Base-by-base conservation (phyloP, 306 rosid species). In the Dalbergia oliveri region DNA sequence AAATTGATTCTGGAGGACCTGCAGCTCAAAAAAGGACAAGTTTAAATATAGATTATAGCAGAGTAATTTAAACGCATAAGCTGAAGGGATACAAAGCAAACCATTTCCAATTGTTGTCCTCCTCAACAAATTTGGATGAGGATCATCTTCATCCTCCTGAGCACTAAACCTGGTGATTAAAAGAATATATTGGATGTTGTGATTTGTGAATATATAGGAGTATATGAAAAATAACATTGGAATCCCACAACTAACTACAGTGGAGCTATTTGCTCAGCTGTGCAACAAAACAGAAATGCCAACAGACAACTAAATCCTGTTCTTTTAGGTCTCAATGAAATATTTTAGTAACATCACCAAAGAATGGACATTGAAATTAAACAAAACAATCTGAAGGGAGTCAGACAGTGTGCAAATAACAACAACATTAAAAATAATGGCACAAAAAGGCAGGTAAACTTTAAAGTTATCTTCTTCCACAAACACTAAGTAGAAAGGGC, bases 61-160 rank as follows among this genome's bases (percentile, higher is more conserved):
- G 66, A 75, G 45, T 64, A 79, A 51, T 66, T 41, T 74, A 80
- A 69, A 35, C 79, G 21, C 70, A 84, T 73, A 41, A 72, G 76
- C 50, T 13, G 51, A 45, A 85, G 64, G 47, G 71, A 83, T 51
- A 60, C 44, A 80, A 77, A 87, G 61, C 54, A 26, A 53, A 95
- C 98, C 99, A 82, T 93, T 93, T 88, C 99, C 99, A 75, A 95
- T 90, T 16, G 99, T 95, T 60, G 98, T 95, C 84, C 99, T 90
- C 78, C 98, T 89, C 35, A 75, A 66, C 81, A 95, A 84, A 88
- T 84, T 88, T 74, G 92, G 91, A 83, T 77, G 88, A 83, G 89
- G 15, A n/a, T 91, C 94, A 76, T 95, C 99, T 84, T 95, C 99
- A 83, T 95, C 99, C 69, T 95, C 99, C 78, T 85, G 99, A 80